phyloP scores from a whole-genome alignment of 1,284 basidiomycete species.

The Heterobasidion annosum region DNA sequence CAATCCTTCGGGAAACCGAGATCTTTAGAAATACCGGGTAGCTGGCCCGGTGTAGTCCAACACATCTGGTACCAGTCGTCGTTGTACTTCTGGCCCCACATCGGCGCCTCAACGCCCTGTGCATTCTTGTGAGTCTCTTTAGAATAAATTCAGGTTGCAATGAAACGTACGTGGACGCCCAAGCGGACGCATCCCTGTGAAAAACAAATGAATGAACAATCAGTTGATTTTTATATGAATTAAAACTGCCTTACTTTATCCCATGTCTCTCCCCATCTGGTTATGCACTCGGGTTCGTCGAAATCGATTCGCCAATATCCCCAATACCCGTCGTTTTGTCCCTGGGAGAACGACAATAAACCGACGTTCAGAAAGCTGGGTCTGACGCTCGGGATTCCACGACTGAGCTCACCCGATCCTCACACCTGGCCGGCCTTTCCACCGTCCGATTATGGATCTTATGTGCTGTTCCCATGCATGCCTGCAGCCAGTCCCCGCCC shows the following conservation, averaged over 20 bases:
- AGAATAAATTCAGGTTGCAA: not conserved
- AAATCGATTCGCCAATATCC: not conserved
- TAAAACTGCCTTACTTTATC: not conserved
- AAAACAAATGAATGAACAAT: not conserved
- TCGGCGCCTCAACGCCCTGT: not conserved
- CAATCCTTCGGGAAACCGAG: not conserved
- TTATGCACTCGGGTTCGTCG: not conserved
- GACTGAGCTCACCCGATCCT: not conserved
- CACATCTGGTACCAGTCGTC: not conserved
- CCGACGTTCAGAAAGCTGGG: too few relatives aligned
- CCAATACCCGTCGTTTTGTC: not conserved
- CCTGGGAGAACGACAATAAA: too few relatives aligned
- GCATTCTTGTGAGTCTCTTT: not conserved
- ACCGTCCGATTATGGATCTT: not conserved
- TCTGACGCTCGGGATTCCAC: not conserved
- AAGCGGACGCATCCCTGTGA: not conserved
- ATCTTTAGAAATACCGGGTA: not conserved
- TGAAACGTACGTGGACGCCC: not conserved
- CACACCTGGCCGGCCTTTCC: not conserved
- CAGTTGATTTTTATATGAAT: not conserved
- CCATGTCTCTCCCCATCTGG: not conserved
- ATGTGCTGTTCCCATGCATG: not conserved
- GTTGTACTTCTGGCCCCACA: not conserved
- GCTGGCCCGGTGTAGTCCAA: not conserved
- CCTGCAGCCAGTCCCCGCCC: not conserved